Base-by-base conservation (phyloP, 768 basidiomycete species). In the Sutorius australiensis region DNA sequence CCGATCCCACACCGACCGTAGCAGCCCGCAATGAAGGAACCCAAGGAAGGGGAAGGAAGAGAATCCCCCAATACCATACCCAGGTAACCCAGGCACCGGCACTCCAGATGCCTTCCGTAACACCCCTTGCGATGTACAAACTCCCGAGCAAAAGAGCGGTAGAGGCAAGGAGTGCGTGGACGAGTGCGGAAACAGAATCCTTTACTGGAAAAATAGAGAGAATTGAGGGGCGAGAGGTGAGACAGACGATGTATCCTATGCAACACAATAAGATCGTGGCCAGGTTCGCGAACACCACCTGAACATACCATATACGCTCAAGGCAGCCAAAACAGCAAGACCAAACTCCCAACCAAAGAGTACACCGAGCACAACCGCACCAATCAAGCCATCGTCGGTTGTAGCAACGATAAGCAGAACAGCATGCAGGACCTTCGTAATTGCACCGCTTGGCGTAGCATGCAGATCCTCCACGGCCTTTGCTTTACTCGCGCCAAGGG, bases 151-250 rank as follows among this genome's bases (percentile, higher is more conserved):
- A 81, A 27, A 97, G 79, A 19, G 92, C 93, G 41, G 83, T 67
- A 6, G 86, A 87, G 47, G 89, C 88, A 65, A 94, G 87, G 54
- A 89, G 79, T 63, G 89, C 89, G 69, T 92, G 91, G 33, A 86
- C 80, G 80, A 61, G 17, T 3, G 39, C 47, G 14, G 27, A 47
- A 36, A 33, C 46, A 30, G 40, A 42, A 17, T 32, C 6, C 32
- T 36, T 60, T 0, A 36, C 55, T 19, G 55, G 44, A 40, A 36
- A 50, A 39, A 48, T 19, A 42, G 46, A 47, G 56, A 48, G 52
- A 40, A 63, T 11, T 27, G 51, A 50, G 14, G 51, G 52, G 10
- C 45, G 54, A 19, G 30, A 34, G 21, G 51, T 19, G 10, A 67
- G 46, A 19, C 54, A 59, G 39, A 45, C 16, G 17, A 51, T 27